These are phyloP conservation scores for Pistacia vera DNA, from an alignment of 345 rosid species.

Conservation along the genomic window DNA sequence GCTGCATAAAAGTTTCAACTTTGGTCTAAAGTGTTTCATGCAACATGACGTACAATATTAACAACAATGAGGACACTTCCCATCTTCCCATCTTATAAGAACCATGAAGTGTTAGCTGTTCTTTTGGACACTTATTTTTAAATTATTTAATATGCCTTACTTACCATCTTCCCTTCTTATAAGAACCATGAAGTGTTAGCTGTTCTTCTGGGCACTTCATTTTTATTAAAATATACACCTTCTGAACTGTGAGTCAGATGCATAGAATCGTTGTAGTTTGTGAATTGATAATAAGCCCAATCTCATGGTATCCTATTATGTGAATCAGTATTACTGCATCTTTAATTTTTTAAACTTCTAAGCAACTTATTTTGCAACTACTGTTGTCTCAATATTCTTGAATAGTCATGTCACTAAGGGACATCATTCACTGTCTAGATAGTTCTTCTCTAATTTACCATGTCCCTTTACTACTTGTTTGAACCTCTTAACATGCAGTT, in stretches of 20 bases:
- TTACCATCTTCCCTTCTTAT: background rate
- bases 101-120: background rate
- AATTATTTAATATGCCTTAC: background rate
- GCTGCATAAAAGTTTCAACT: background rate
- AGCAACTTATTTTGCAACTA: background rate
- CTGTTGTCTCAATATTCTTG: background rate
- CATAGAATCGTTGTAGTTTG: background rate
- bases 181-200: background rate
- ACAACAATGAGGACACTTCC: background rate
- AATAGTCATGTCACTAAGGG: background rate
- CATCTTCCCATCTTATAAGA: background rate
- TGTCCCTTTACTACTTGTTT: background rate
- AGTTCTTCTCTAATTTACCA: background rate
- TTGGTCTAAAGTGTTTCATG: background rate
- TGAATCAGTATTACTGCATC: background rate
- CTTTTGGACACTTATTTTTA: background rate
- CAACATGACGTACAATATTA: background rate
- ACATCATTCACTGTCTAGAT: background rate
- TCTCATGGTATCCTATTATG: background rate
- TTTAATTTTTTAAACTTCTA: background rate
- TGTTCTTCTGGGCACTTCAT: background rate
- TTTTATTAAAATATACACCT: background rate
- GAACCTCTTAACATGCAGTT: constrained; percentile 12
- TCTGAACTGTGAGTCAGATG: background rate
- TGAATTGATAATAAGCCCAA: background rate